Evolutionary conservation across 441 rosid genomes (phyloP).

Genomic region (Arabidopsis hybrid): DNA sequence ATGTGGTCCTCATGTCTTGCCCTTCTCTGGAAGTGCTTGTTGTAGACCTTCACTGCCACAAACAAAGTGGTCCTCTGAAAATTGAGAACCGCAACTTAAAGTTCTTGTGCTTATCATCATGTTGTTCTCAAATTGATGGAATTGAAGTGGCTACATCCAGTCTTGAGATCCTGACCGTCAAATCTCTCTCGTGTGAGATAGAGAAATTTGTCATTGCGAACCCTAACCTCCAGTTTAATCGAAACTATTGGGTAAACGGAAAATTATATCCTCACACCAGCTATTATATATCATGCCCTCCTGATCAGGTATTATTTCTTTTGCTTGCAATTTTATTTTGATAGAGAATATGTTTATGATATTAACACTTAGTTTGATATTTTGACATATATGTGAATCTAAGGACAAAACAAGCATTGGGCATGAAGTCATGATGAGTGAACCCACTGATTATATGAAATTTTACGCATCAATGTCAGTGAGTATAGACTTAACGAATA

Average conservation of each 20-base stretch:
- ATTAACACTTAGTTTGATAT: not conserved
- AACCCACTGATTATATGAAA: not conserved
- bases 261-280: not conserved
- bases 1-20: not conserved
- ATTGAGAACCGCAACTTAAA: not conserved
- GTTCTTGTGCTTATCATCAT: not conserved
- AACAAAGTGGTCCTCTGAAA: not conserved
- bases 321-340: not conserved
- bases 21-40: not conserved
- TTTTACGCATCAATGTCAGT: not conserved
- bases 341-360: not conserved
- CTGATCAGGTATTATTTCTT: not conserved
- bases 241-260: not conserved
- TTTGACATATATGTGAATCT: not conserved
- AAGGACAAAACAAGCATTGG: not conserved
- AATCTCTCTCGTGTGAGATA: not conserved
- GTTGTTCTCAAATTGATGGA: not conserved
- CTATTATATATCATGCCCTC: not conserved
- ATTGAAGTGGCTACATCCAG: not conserved
- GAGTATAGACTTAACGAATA: not conserved
- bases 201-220: not conserved
- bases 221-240: not conserved
- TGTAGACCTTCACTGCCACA: not conserved
- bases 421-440: not conserved
- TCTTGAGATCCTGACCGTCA: not conserved